A percentile compares a stretch with the other conserved stretches of the same genome.
phyloP scores from a whole-genome alignment of 306 rosid genomes.

The Vigna reflexopilosa region DNA sequence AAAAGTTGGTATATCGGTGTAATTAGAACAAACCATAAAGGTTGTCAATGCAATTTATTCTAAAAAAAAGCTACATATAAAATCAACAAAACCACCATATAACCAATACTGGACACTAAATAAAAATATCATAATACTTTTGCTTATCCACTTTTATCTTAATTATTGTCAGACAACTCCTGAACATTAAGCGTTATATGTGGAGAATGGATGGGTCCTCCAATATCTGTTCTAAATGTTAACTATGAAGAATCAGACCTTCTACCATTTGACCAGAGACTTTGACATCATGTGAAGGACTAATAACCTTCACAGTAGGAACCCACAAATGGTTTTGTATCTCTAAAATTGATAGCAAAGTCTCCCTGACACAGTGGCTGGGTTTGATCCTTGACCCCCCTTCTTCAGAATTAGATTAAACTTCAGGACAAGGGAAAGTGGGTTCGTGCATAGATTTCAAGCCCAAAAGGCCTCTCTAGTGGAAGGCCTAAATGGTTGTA shows the following conservation, averaged over 20 bases:
- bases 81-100: neutral
- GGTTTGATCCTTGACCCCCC: neutral
- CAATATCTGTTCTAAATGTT: neutral
- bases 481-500: neutral
- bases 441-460: neutral
- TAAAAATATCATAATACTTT: neutral
- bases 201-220: neutral
- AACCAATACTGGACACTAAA: conserved; percentile 2
- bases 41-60: no score
- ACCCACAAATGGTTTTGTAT: neutral
- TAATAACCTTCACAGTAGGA: neutral
- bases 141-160: conserved; percentile 19
- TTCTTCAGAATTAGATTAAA: conserved; percentile 1
- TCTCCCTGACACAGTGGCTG: neutral
- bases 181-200: neutral
- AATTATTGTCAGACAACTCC: neutral
- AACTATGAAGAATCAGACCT: neutral
- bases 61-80: neutral
- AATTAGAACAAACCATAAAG: no score
- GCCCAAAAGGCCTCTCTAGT: neutral
- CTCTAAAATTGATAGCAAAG: neutral
- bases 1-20: no score
- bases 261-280: neutral
- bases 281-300: neutral
- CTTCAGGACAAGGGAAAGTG: neutral